These are phyloP conservation scores for Talaromyces sp. DNA, from an alignment of 2,329 filamentous ascomycete species.

Conservation along the genomic window DNA sequence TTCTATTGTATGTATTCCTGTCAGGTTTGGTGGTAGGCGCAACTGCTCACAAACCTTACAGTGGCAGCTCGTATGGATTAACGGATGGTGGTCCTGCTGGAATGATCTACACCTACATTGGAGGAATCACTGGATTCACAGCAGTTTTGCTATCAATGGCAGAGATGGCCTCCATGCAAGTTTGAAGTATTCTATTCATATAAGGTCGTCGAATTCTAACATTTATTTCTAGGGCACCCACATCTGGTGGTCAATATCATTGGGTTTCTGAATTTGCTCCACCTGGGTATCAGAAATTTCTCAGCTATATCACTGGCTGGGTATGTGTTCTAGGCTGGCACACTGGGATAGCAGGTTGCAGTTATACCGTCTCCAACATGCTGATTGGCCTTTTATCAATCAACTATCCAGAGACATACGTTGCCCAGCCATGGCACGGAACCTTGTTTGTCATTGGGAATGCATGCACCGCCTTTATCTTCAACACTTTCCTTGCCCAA, in stretches of 20 bases:
- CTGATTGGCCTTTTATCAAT: not conserved
- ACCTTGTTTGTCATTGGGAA: conserved; percentile 39
- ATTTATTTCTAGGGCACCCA: conserved; percentile 25
- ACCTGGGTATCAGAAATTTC: conserved; percentile 24
- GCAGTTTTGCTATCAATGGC: conserved; percentile 40
- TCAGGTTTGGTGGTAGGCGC: conserved; percentile 3
- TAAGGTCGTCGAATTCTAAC: not conserved
- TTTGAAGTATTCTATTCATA: not conserved
- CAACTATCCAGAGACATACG: conserved; percentile 22
- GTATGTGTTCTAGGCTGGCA: conserved; percentile 1
- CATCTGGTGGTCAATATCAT: conserved; percentile 31
- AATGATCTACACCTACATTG: conserved; percentile 48
- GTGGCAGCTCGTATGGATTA: conserved; percentile 11
- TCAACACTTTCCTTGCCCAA: conserved; percentile 38
- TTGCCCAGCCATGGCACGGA: conserved; percentile 38
- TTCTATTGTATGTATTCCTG: conserved; percentile 19
- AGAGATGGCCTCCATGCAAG: conserved; percentile 46
- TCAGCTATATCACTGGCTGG: conserved; percentile 24
- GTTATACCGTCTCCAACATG: conserved; percentile 1
- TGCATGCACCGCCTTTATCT: conserved; percentile 34
- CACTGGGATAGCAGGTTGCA: not conserved
- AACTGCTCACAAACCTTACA: not conserved
- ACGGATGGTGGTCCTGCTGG: conserved; percentile 49
- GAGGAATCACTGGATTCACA: conserved; percentile 43
- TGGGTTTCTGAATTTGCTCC: conserved; percentile 33